Evolutionary conservation across 176 grass and related monocot species (phyloP), one percentile per base, ranked within the genome.

Genomic region (Oropetium thomaeum): DNA sequence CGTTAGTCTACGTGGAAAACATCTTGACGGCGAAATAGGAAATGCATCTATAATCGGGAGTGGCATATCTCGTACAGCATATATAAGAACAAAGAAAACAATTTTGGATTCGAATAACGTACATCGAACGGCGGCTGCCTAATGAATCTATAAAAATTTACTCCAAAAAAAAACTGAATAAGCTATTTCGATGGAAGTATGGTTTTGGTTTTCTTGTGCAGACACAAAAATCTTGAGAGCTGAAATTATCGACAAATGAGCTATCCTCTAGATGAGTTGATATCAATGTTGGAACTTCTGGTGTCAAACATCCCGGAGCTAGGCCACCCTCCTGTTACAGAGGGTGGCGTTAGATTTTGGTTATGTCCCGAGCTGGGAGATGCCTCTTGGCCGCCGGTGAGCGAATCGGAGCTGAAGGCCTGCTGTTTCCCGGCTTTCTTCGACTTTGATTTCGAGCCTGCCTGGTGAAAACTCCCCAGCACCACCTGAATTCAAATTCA

Each of bases 231-330:
- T 38, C 45, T 26, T 13, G 62, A 49, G 28, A 44, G 35, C 60
- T 74, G 83, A 53, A 77, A 53, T 58, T 78, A 52, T 85, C 67
- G 82, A 78, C 71, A 73, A 60, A 62, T 82, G 51, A 81, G 79
- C 92, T 90, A 94, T 51, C 92, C 88, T 85, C 92, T 76, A 85
- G 85, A 90, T 54, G 86, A 91, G 81, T 94, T 90, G 80, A 94
- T 94, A 88, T 94, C 92, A 58, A 94, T 90, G 85, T 7, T 88
- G 53, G 85, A 85, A 79, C 33, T 86, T 85, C 26, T 70, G 51
- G 89, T 83, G 69, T 85, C 92, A 78, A 94, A 82, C 68, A 88
- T 53, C 73, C 70, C 81, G 9, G 88, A 71, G 65, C 82, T 78
- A 69, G 81, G 58, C 92, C 88, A 94, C n/a, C 79, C 86, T 51